These are phyloP conservation scores for Plasmodium malariae DNA, from an alignment of 169 alveolate genomes.

Conservation along the genomic window DNA sequence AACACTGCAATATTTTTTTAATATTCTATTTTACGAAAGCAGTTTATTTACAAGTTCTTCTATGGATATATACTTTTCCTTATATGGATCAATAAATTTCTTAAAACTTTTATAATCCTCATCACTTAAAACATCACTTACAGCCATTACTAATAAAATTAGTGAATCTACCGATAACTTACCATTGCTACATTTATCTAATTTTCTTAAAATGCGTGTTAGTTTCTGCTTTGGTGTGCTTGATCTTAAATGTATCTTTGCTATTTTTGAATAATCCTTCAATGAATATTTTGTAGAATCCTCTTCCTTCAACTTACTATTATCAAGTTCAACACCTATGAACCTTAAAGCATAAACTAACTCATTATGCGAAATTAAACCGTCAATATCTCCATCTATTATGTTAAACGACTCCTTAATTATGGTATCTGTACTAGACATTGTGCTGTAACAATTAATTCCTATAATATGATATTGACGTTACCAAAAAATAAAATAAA, in stretches of 20 bases:
- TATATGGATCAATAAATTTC: conserved; percentile 53
- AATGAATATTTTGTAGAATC: conserved; percentile 8
- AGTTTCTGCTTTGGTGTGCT: conserved; percentile 45
- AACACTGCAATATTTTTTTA: neutral
- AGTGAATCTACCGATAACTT: conserved; percentile 11
- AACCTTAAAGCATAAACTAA: conserved; percentile 60
- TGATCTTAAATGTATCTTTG: conserved; percentile 52
- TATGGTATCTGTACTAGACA: conserved; percentile 23
- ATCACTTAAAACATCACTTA: conserved; percentile 47
- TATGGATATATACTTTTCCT: conserved; percentile 21
- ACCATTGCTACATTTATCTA: conserved; percentile 53
- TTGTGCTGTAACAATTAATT: conserved; percentile 4
- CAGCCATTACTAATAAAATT: conserved; percentile 37
- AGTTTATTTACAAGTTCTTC: conserved; percentile 39
- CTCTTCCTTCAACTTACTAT: conserved; percentile 1
- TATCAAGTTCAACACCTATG: conserved; percentile 35
- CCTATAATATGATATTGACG: conserved; percentile 1
- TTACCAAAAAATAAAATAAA: neutral
- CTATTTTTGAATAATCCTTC: conserved; percentile 50
- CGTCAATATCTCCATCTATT: conserved; percentile 40
- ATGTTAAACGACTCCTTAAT: conserved; percentile 55
- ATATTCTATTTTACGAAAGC: conserved; percentile 12
- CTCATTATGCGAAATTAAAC: conserved; percentile 16
- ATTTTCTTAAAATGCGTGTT: conserved; percentile 18
- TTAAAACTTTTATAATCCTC: conserved; percentile 47